phyloP scores from a whole-genome alignment of 2,329 filamentous ascomycete genomes.

The Neofusicoccum sp. region DNA sequence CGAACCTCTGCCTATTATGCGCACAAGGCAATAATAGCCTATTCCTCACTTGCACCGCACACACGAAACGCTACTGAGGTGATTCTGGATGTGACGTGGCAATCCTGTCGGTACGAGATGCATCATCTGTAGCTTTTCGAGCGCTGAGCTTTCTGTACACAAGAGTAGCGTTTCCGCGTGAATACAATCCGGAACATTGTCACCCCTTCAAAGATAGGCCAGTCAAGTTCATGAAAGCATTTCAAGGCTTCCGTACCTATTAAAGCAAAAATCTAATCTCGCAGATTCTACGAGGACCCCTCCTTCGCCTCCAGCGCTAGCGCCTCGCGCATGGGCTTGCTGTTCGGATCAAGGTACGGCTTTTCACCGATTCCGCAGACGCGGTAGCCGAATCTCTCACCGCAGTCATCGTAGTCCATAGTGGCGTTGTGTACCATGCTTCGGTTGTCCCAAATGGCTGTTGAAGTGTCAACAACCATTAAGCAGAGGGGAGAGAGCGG shows the following conservation, averaged over 20 bases:
- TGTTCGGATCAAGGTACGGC: constrained; percentile 19
- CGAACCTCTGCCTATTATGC: background rate
- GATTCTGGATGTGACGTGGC: no score
- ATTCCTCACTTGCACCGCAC: no score
- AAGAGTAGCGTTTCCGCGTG: no score
- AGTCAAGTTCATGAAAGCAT: no score
- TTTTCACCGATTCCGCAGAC: constrained; percentile 8
- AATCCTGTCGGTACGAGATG: no score
- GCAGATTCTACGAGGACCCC: background rate
- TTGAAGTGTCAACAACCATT: background rate
- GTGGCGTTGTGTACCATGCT: constrained; percentile 12
- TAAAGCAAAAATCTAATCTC: background rate
- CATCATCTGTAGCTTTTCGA: no score
- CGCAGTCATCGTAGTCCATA: constrained; percentile 4
- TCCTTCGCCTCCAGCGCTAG: background rate
- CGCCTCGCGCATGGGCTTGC: constrained; percentile 11
- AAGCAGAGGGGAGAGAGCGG: background rate
- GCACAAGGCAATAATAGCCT: no score
- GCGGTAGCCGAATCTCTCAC: background rate
- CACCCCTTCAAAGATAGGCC: no score
- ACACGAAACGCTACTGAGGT: no score
- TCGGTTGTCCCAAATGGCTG: constrained; percentile 8
- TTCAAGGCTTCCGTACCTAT: no score
- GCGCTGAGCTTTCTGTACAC: no score
- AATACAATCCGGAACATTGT: no score